Evolutionary conservation across 2,329 filamentous ascomycete species (phyloP).

Genomic region (Botrytis porri): DNA sequence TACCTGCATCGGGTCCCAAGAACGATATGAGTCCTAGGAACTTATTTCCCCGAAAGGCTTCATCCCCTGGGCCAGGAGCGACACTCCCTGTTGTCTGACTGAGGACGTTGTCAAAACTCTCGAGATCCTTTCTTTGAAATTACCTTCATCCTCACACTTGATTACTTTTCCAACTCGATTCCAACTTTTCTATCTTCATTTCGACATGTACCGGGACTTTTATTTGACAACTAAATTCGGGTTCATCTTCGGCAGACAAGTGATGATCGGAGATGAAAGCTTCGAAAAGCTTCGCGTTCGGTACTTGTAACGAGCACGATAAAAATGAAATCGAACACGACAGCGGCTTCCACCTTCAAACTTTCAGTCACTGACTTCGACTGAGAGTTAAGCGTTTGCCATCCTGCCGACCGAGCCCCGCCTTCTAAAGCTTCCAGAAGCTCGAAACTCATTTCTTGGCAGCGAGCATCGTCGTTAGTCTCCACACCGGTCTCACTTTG

Average conservation of each 20-base stretch:
- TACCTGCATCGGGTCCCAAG: neutral
- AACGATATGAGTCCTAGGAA: neutral
- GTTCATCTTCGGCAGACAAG: neutral
- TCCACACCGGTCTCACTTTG: neutral
- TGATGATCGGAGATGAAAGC: neutral
- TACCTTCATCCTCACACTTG: neutral
- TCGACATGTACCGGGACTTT: neutral
- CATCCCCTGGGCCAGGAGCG: neutral
- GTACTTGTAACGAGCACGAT: neutral
- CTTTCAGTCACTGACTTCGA: neutral
- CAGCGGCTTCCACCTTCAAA: neutral
- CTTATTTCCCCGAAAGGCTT: neutral
- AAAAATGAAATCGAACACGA: neutral
- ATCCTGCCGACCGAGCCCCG: neutral
- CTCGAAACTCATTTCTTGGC: neutral
- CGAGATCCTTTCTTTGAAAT: neutral
- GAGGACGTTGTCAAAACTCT: neutral
- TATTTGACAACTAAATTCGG: no score
- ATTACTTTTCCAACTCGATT: neutral
- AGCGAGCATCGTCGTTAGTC: constrained; percentile 3
- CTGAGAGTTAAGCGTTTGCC: neutral
- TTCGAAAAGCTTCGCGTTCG: neutral
- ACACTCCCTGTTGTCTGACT: neutral
- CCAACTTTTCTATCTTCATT: neutral
- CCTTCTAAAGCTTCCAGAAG: constrained; percentile 6